Evolutionary conservation across 768 basidiomycete genomes (phyloP), one percentile per base, ranked within the genome.

Genomic region (Leccinum boreale): DNA sequence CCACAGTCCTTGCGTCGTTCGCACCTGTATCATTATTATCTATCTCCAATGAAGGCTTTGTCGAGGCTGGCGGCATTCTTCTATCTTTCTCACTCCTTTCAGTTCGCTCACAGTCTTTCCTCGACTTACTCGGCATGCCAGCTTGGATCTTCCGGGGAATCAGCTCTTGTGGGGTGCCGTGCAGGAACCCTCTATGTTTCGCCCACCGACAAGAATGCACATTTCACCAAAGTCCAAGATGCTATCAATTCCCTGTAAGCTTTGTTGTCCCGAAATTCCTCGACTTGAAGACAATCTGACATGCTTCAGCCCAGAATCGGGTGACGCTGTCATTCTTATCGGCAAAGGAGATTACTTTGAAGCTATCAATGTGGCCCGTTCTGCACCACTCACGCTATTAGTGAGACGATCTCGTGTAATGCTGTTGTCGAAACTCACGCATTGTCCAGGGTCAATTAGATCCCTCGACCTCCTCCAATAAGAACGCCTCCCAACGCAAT

Each of bases 141-240:
- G 62, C 62, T 80, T 24, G 85, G 85, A 57, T 65, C 78, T 2
- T 50, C 58, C 0, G 64, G 67, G 0, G 48, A 66, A 4, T 80
- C 81, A 4, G 79, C 85, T 15, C 69, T 85, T 11, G 17, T 53
- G 1, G 83, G 81, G 9, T 87, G 86, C 64, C 83, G 83, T 0
- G n/a, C 59, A 6, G 83, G 81, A 10, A 87, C 85, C 0, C 69
- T 87, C 4, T 86, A 79, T 56, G 85, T 87, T 21, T 85, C 84
- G 1, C 67, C 67, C 31, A 79, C 67, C 5, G 79, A 86, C 63
- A 56, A 66, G 0, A 69, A 70, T 50, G 79, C 85, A 0, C 56
- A 76, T 24, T 86, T 84, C 49, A 73, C 65, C 15, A 77, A 62
- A 24, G 71, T 87, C 3, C 86, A 88, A 66, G 74, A 78, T 12